Evolutionary conservation across 2,329 filamentous ascomycete species (phyloP), one percentile per base, ranked within the genome.

Genomic region (Alternaria ventricosa): DNA sequence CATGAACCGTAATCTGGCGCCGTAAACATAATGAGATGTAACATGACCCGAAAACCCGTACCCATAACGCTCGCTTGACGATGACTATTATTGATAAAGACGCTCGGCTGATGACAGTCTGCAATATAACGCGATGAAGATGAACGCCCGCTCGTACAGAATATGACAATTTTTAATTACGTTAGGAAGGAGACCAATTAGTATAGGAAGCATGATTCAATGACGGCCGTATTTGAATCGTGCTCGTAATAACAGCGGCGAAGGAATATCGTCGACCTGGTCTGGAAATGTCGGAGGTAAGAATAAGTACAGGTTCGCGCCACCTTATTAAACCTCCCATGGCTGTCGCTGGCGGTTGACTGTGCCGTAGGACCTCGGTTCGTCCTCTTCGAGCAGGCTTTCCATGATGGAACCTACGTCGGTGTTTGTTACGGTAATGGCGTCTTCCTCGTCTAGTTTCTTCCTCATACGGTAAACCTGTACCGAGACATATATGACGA

Each of bases 391-490:
- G 1, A 79, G 64, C 43, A 79, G 62, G 54, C 75, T 78, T 44
- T 79, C 77, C 71, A 79, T 69, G n/a, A 79, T 90, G 64, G 89
- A 84, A 3, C 89, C 90, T 71, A 93, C 92, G 69, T 89, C 89
- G 66, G 87, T 86, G 74, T 94, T 94, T 63, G 81, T 83, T 55
- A 95, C 87, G 18, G 84, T 85, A 57, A 96, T 81, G 15, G 81
- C 72, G 45, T 80, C 78, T 53, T 80, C 77, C 22, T 78, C 73
- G 23, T 77, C 72, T 7, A 79, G 51, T 59, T 68, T 72, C 65
- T 73, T 76, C 41, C 71, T 69, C 69, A 79, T 67, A 13, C 75
- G 68, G 46, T 76, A 72, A 0, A 73, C 69, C 55, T 79, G 74
- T 10, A 79, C 67, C 1, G 69, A 68, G 8, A 79, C 76, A 61